Evolutionary conservation across 2,329 filamentous ascomycete genomes (phyloP).

Genomic region (Zymoseptoria brevis): DNA sequence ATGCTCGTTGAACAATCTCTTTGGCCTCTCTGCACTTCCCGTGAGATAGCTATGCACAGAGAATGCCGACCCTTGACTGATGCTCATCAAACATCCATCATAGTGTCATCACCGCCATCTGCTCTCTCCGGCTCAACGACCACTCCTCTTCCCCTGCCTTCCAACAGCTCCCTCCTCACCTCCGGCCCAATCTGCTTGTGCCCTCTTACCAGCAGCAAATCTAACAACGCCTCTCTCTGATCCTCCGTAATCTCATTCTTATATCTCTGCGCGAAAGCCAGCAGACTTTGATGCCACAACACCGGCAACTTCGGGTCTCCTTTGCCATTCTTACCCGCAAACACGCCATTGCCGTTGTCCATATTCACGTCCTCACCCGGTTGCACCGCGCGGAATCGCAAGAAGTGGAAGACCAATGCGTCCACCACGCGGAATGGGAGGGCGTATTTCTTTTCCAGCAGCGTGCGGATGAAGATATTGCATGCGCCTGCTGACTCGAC

Average conservation of each 20-base stretch:
- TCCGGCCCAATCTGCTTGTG: slow-evolving; percentile 87
- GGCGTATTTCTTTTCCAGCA: slow-evolving; percentile 95
- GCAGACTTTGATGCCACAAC: slow-evolving; percentile 88
- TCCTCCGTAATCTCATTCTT: slow-evolving; percentile 95
- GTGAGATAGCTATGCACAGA: not conserved
- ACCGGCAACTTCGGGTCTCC: slow-evolving; percentile 60
- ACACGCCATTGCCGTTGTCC: slow-evolving; percentile 34
- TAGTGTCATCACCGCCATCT: slow-evolving; percentile 76
- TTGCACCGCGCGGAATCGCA: slow-evolving; percentile 72
- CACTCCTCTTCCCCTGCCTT: slow-evolving; percentile 77
- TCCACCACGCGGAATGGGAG: slow-evolving; percentile 92
- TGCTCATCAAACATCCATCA: slow-evolving; percentile 48
- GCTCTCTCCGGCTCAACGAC: slow-evolving; percentile 50
- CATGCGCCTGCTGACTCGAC: slow-evolving; percentile 84
- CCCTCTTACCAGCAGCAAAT: slow-evolving; percentile 74
- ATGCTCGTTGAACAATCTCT: no score
- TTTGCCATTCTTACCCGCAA: slow-evolving; percentile 35
- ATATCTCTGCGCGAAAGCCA: slow-evolving; percentile 90
- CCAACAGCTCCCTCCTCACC: slow-evolving; percentile 78
- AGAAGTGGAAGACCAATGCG: slow-evolving; percentile 89
- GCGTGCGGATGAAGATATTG: slow-evolving; percentile 87
- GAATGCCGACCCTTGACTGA: no score
- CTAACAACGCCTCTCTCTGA: slow-evolving; percentile 81
- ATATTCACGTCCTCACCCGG: slow-evolving; percentile 52
- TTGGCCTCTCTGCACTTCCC: no score